Percentiles rank a stretch among this genome's conserved stretches.
phyloP scores from a whole-genome alignment of 495 filamentous ascomycete genomes.

The Usnea hakonensis region DNA sequence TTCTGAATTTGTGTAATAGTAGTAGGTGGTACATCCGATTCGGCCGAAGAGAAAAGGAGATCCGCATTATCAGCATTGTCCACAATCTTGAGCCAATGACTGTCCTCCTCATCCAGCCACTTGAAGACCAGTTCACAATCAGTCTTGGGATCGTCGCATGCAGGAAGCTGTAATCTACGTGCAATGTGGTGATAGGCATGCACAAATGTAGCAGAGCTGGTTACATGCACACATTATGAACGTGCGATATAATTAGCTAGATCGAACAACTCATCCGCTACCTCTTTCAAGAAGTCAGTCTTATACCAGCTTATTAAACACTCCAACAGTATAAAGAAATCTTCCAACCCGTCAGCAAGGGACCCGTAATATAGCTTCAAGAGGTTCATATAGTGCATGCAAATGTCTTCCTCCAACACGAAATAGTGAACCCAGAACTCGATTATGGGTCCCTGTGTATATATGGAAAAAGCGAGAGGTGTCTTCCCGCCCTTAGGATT shows the following conservation, averaged over 20 bases:
- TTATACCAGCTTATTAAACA: background rate
- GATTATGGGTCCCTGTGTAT: slow-evolving; percentile 24
- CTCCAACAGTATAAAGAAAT: background rate
- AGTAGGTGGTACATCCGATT: background rate
- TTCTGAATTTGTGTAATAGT: background rate
- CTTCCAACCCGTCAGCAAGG: background rate
- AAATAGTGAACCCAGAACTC: slow-evolving; percentile 24
- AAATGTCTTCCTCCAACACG: background rate
- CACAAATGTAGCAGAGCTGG: too few relatives aligned
- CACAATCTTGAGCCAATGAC: slow-evolving; percentile 32
- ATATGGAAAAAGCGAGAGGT: slow-evolving; percentile 27
- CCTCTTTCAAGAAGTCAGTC: background rate
- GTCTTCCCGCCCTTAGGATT: too few relatives aligned
- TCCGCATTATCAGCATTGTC: slow-evolving; percentile 32
- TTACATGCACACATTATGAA: background rate
- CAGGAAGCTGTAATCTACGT: background rate
- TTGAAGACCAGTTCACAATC: background rate
- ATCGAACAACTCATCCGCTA: background rate
- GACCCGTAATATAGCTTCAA: background rate
- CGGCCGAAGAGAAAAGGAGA: slow-evolving; percentile 21
- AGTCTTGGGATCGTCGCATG: background rate
- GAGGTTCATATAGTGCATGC: background rate
- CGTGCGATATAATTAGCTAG: background rate
- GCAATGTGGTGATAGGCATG: too few relatives aligned
- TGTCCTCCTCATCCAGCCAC: background rate